A percentile compares a stretch with the other conserved stretches of the same genome.
These are phyloP conservation scores for Chlamydomonas sp. DNA, from an alignment of 139 green algal genomes.

Conservation along the genomic window DNA sequence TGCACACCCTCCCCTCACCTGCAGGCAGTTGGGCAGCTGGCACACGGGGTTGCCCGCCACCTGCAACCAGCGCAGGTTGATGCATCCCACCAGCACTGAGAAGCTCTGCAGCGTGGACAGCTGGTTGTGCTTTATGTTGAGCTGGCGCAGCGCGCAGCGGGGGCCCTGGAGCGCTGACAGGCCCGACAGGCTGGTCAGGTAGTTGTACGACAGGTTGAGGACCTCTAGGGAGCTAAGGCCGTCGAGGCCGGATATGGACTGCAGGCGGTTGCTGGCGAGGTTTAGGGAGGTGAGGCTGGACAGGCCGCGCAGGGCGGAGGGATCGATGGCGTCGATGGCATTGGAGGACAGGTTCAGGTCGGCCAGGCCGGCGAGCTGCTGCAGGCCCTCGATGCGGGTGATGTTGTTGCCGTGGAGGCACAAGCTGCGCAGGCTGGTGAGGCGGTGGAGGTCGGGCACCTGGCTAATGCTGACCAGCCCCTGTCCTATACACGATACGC, in stretches of 20 bases:
- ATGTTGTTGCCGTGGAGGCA: slow-evolving; percentile 82
- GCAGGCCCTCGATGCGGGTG: slow-evolving; percentile 53
- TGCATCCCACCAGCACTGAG: slow-evolving; percentile 63
- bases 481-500: slow-evolving; percentile 55
- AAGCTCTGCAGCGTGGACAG: slow-evolving; percentile 64
- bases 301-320: slow-evolving; percentile 46
- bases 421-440: slow-evolving; percentile 36
- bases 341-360: slow-evolving; percentile 83
- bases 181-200: slow-evolving; percentile 55
- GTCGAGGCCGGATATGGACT: slow-evolving; percentile 42
- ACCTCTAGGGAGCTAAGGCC: slow-evolving; percentile 54
- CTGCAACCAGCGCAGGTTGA: slow-evolving; percentile 59
- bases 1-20: too few species aligned
- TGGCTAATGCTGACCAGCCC: slow-evolving; percentile 47
- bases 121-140: slow-evolving; percentile 74
- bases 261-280: slow-evolving; percentile 79
- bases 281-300: slow-evolving; percentile 68
- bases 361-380: slow-evolving; percentile 45
- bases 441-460: slow-evolving; percentile 51
- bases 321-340: slow-evolving; percentile 42
- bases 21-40: slow-evolving; percentile 45
- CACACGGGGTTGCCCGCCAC: slow-evolving; percentile 72
- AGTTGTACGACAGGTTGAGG: slow-evolving; percentile 76
- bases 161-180: slow-evolving; percentile 49
- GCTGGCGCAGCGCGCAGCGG: slow-evolving; percentile 39